Evolutionary conservation across 2,329 filamentous ascomycete genomes (phyloP), one percentile per base, ranked within the genome.

Genomic region (Paecilomyces fulvus): DNA sequence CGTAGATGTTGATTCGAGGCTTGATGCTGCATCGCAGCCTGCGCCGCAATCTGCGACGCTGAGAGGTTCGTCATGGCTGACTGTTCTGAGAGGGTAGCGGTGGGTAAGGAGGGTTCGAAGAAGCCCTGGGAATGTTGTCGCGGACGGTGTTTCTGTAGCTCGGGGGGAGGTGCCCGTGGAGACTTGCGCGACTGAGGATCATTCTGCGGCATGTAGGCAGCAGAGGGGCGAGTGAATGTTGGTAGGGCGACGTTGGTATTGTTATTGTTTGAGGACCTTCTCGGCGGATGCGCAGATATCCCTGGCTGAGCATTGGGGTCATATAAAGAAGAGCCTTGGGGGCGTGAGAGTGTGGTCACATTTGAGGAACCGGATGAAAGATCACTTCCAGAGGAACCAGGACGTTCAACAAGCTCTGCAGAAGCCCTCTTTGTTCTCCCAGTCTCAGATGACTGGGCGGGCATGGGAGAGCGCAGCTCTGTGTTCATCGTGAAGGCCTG

Each of bases 1-100:
- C 80, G 74, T 55, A 71, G 73, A 59, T 74, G 71, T 46, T 72
- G 73, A 6, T 71, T 60, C 17, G 59, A 53, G 2, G 64, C 73
- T 63, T 64, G 74, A 58, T 79, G 77, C 63, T 84, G 80, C 79
- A 87, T 86, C 21, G 84, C 84, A 53, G 84, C 79, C 68, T 86
- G 84, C 28, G 84, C 84, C 14, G 85, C 84, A 60, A 87, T 86
- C 64, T 83, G 79, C 53, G 83, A 85, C 3, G 84, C 79, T 49
- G 77, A 80, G 52, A 86, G 75, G 31, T 73, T 73, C 11, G 69
- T 65, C 59, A 76, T 74, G 65, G 71, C 68, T 57, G 64, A 64
- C 23, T 72, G 74, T 63, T 78, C 70, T 57, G 75, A 70, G 46
- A 67, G 62, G 30, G 77, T 77, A 5, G 78, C 75, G n/a, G 78